Conservation (phyloP, 2,329 filamentous ascomycete species). For the Claviceps sp. region DNA sequence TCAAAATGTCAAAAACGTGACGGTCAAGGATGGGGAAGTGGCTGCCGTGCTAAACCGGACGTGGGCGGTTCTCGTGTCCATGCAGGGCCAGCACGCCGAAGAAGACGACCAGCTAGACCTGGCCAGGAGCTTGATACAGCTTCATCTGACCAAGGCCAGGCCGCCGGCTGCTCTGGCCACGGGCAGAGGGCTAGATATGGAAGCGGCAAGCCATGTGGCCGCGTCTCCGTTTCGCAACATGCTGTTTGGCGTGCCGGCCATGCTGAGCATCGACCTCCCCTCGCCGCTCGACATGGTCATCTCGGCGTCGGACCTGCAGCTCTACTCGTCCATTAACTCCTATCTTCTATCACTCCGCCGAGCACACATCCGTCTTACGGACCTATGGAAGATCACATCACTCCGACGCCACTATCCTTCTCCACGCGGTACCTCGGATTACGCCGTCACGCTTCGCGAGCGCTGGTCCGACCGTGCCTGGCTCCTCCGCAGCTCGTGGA, state of each 20-base stretch:
- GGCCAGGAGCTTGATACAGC: slow-evolving; percentile 60
- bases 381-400: slow-evolving; percentile 74
- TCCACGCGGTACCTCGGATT: slow-evolving; percentile 47
- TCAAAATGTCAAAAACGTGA: slow-evolving; percentile 31
- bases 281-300: slow-evolving; percentile 83
- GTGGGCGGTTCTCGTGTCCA: slow-evolving; percentile 66
- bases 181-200: slow-evolving; percentile 21
- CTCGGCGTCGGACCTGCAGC: slow-evolving; percentile 57
- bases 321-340: slow-evolving; percentile 74
- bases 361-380: slow-evolving; percentile 70
- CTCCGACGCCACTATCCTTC: slow-evolving; percentile 66
- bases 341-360: slow-evolving; percentile 79
- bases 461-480: slow-evolving; percentile 49
- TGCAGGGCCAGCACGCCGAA: slow-evolving; percentile 55
- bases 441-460: slow-evolving; percentile 47
- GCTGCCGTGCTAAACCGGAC: slow-evolving; percentile 61
- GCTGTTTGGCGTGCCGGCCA: slow-evolving; percentile 60
- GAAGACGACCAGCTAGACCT: slow-evolving; percentile 77
- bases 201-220: slow-evolving; percentile 23
- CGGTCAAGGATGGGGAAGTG: slow-evolving; percentile 79
- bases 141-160: slow-evolving; percentile 45
- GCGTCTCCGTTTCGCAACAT: slow-evolving; percentile 61
- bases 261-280: slow-evolving; percentile 58
- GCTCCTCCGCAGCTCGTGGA: slow-evolving; percentile 75
- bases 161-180: slow-evolving; percentile 24